Conservation (phyloP, 352 stramenopile genomes). For the Globisporangium polare region DNA sequence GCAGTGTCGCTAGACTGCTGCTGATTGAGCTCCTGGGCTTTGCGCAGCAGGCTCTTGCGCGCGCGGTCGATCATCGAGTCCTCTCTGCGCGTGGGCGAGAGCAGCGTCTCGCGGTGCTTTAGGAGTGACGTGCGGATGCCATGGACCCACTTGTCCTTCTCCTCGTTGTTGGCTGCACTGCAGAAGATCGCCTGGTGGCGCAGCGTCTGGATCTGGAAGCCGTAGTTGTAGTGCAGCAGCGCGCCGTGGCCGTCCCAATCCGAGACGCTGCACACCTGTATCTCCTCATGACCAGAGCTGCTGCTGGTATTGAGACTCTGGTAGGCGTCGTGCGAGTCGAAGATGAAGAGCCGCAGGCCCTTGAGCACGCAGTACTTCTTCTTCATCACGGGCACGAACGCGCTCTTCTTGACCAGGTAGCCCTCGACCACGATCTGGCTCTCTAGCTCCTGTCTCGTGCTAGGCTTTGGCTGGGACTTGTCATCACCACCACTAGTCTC, state of each 20-base stretch:
- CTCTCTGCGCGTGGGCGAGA: slow-evolving; percentile 24
- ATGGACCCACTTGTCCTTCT: slow-evolving; percentile 64
- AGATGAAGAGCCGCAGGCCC: slow-evolving; percentile 41
- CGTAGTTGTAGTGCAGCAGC: slow-evolving; percentile 67
- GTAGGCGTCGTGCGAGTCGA: slow-evolving; percentile 37
- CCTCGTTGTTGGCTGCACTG: slow-evolving; percentile 50
- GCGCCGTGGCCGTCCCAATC: slow-evolving; percentile 63
- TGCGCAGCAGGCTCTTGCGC: slow-evolving; percentile 13
- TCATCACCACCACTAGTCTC: background rate
- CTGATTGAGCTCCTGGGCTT: background rate
- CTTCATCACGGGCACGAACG: slow-evolving; percentile 46
- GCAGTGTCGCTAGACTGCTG: background rate
- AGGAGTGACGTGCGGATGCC: slow-evolving; percentile 54
- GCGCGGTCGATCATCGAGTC: slow-evolving; percentile 23
- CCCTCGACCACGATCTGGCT: slow-evolving; percentile 36
- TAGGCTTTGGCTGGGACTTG: background rate
- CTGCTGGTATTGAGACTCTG: slow-evolving; percentile 6
- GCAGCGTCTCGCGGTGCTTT: slow-evolving; percentile 27
- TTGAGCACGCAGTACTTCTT: slow-evolving; percentile 58
- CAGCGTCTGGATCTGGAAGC: slow-evolving; percentile 64
- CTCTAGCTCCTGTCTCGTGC: slow-evolving; percentile 1
- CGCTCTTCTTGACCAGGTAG: slow-evolving; percentile 51
- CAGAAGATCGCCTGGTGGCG: slow-evolving; percentile 54
- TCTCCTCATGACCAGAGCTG: slow-evolving; percentile 15
- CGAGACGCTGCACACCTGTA: slow-evolving; percentile 37